phyloP scores from a whole-genome alignment of 2,329 filamentous ascomycete species.

The Colletotrichum liaoningense region DNA sequence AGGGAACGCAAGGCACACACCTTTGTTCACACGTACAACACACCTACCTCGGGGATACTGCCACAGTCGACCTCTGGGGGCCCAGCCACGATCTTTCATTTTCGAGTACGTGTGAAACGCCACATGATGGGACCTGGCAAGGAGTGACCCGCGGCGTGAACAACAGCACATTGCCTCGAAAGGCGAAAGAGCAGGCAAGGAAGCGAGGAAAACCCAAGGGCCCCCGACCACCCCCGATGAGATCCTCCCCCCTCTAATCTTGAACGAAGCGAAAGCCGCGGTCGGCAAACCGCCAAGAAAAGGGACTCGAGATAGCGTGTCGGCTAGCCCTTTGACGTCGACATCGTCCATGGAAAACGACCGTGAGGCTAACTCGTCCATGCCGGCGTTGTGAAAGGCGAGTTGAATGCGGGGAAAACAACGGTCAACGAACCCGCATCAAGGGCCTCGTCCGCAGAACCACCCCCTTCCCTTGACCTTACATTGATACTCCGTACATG shows the following conservation, averaged over 20 bases:
- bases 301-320: slow-evolving; percentile 31
- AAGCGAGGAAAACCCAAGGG: background rate
- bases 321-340: slow-evolving; percentile 18
- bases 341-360: slow-evolving; percentile 9
- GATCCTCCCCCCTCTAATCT: background rate
- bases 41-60: slow-evolving; percentile 16
- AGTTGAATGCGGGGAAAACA: slow-evolving; percentile 19
- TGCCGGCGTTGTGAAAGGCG: background rate
- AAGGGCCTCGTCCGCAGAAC: slow-evolving; percentile 9
- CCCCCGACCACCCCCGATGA: background rate
- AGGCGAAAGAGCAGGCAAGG: background rate
- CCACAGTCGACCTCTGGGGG: background rate
- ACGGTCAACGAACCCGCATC: slow-evolving; percentile 15
- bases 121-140: slow-evolving; percentile 1
- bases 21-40: background rate
- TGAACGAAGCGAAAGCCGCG: slow-evolving; percentile 6
- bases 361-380: background rate
- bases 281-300: slow-evolving; percentile 22
- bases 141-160: background rate
- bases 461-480: background rate
- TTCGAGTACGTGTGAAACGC: slow-evolving; percentile 13
- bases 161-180: background rate
- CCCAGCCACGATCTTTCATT: slow-evolving; percentile 27
- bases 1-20: background rate
- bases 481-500: background rate